phyloP scores from a whole-genome alignment of 1,284 basidiomycete species.

The Cutaneotrichosporon cyanovorans region DNA sequence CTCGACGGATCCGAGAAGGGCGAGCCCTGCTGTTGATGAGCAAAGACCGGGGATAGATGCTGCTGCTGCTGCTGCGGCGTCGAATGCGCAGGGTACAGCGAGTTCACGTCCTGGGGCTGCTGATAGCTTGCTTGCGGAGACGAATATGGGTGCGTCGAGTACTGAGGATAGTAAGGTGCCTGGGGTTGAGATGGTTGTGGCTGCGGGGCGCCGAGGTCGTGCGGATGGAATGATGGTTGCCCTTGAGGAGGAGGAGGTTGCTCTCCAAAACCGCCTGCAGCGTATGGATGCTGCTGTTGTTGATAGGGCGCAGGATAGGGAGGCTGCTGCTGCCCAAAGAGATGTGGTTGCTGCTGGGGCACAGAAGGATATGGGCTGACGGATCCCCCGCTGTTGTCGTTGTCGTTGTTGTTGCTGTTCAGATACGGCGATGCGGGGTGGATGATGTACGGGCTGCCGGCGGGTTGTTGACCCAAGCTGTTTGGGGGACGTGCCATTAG shows the following conservation, averaged over 20 bases:
- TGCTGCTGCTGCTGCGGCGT: conserved; percentile 1
- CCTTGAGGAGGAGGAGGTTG: too few species aligned
- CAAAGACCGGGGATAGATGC: not conserved
- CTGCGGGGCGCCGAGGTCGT: not conserved
- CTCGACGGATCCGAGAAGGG: not conserved
- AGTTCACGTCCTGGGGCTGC: not conserved
- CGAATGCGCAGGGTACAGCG: not conserved
- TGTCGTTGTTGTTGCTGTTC: not conserved
- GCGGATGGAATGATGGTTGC: too few species aligned
- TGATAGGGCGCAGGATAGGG: not conserved
- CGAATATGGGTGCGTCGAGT: conserved; percentile 1
- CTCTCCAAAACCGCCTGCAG: not conserved
- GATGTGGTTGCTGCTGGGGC: not conserved
- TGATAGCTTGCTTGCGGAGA: not conserved
- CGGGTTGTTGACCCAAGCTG: conserved; percentile 2
- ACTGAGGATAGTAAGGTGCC: not conserved
- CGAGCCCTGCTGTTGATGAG: not conserved
- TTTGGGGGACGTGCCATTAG: conserved; percentile 7
- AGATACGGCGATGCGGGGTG: not conserved
- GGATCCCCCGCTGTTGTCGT: too few species aligned
- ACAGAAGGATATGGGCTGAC: not conserved
- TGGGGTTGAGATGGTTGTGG: not conserved
- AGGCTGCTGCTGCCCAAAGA: not conserved
- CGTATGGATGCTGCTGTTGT: not conserved
- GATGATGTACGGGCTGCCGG: conserved; percentile 1